Base-by-base conservation (phyloP, 2,329 filamentous ascomycete genomes). In the Cadophora sp. region DNA sequence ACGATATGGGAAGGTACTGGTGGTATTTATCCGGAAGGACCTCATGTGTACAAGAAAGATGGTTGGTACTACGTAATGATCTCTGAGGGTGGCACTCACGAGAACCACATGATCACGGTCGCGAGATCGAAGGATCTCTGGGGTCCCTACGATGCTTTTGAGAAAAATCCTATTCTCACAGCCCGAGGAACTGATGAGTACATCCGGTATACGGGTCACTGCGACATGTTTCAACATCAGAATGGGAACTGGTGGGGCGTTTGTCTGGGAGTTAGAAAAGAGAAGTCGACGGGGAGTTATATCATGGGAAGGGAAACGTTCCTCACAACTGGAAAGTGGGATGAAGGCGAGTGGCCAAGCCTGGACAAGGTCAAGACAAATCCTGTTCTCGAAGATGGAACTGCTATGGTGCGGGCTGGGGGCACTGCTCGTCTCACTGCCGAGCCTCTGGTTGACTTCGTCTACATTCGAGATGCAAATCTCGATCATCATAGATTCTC, bases 31-130 rank as follows among this genome's bases (percentile, higher is more conserved):
- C 19, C 81, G 0, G 81, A 81, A 59, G 82, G 81, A 0, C 82
- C 80, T 0, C 83, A 85, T 68, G 79, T 85, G 65, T 79, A 82
- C 71, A 83, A 83, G 71, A 80, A 80, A 78, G 81, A 75, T 24
- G 78, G 76, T 1, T 84, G 79, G 46, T 85, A 83, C 67, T 86
- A 85, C 66, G 77, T 85, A n/a, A 77, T 84, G 60, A 83, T 83
- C 1, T 82, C 82, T 0, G 83, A 86, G 70, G 84, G 83, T 0
- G 84, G 84, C 1, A 85, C 84, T 1, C 77, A 76, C 51, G 74
- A 72, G 0, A 74, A 79, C 37, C 83, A 85, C 63, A 78, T 78
- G 53, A 77, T 82, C 27, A 82, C 80, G 2, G 82, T 84, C 37
- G 82, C 83, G 0, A 79, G 83, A 2, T 78, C 82, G 0, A 73